Conservation (phyloP, 148 eudicot genomes). For the Tetragonia tetragonoides region DNA sequence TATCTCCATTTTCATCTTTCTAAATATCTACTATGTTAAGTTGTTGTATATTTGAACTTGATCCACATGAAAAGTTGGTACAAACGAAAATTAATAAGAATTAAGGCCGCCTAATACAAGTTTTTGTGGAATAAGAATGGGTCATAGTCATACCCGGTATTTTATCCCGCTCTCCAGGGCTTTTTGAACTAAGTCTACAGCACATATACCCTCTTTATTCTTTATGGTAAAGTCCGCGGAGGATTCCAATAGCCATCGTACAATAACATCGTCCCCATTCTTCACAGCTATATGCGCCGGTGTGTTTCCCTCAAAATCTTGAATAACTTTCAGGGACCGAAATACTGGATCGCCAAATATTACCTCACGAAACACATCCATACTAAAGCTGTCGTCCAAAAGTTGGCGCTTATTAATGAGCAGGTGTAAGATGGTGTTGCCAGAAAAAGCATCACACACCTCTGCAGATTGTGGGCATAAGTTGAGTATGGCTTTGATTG, state of each 20-base stretch:
- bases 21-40: too few species aligned
- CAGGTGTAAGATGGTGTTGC: background rate
- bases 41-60: too few species aligned
- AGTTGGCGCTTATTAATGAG: background rate
- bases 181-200: too few species aligned
- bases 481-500: background rate
- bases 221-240: background rate
- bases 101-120: too few species aligned
- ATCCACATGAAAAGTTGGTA: too few species aligned
- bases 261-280: background rate
- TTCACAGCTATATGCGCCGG: background rate
- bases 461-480: background rate
- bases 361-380: too few species aligned
- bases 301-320: background rate
- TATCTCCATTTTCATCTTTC: too few species aligned
- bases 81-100: too few species aligned
- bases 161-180: background rate
- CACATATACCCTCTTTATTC: background rate
- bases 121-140: too few species aligned
- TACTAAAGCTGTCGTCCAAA: background rate
- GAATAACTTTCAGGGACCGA: background rate
- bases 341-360: background rate
- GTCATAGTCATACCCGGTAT: too few species aligned
- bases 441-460: background rate
- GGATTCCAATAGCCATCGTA: background rate